A percentile compares a stretch with the other conserved stretches of the same genome.
phyloP scores from a whole-genome alignment of 139 green algal genomes.

The Chlamydomonas incerta region DNA sequence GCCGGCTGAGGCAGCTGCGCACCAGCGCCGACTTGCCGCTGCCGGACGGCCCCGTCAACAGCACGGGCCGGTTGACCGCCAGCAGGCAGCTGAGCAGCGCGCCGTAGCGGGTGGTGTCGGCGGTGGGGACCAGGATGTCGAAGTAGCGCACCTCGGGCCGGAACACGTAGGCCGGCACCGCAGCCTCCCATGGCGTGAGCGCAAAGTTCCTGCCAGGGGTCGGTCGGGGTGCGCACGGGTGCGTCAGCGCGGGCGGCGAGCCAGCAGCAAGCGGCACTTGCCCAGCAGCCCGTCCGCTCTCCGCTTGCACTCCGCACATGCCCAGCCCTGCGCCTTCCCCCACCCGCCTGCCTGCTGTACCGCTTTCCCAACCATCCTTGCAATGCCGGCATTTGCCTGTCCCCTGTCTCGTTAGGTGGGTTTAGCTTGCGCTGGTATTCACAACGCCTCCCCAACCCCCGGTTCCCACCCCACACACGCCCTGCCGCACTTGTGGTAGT shows the following conservation, averaged over 20 bases:
- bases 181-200: slow-evolving; percentile 63
- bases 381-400: too few relatives aligned
- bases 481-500: slow-evolving; percentile 53
- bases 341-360: too few relatives aligned
- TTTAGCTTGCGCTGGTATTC: too few relatives aligned
- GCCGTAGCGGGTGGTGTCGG: slow-evolving; percentile 76
- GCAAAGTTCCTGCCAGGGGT: slow-evolving; percentile 51
- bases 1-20: not conserved
- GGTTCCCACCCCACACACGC: too few relatives aligned
- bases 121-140: slow-evolving; percentile 82
- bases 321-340: too few relatives aligned
- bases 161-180: slow-evolving; percentile 75
- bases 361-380: too few relatives aligned
- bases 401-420: too few relatives aligned
- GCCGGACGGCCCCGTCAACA: slow-evolving; percentile 75
- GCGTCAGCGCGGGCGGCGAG: too few relatives aligned
- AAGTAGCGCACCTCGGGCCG: slow-evolving; percentile 70
- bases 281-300: too few relatives aligned
- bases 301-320: too few relatives aligned
- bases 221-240: not conserved
- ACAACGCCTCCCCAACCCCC: too few relatives aligned
- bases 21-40: slow-evolving; percentile 83
- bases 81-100: slow-evolving; percentile 55
- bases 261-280: too few relatives aligned
- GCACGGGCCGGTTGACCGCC: slow-evolving; percentile 31